A percentile compares a stretch with the other conserved stretches of the same genome.
Evolutionary conservation across 208 protist species (phyloP).

Genomic region (Jaenimonas drosophilae): DNA sequence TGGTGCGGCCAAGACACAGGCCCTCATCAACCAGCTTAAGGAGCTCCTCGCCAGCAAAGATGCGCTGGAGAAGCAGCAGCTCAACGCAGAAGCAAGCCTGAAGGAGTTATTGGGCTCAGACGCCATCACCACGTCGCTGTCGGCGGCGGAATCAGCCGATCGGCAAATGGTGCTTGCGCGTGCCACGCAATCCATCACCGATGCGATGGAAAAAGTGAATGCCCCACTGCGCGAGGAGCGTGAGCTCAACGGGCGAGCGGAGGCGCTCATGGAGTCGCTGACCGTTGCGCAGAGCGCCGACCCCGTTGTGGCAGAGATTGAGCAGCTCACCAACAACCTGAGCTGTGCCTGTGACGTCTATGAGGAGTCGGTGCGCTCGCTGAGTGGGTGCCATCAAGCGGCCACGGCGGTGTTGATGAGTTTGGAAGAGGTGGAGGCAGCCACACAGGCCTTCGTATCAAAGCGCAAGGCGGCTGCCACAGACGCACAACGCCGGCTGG

Average conservation of each 20-base stretch:
- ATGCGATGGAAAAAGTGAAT: conserved; percentile 51
- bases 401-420: not conserved
- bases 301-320: conserved; percentile 47
- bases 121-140: conserved; percentile 45
- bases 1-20: conserved; percentile 43
- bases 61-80: conserved; percentile 24
- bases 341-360: conserved; percentile 54
- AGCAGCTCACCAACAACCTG: conserved; percentile 68
- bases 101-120: conserved; percentile 65
- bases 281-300: conserved; percentile 60
- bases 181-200: conserved; percentile 34
- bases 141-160: conserved; percentile 42
- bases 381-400: not conserved
- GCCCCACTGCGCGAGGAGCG: conserved; percentile 25
- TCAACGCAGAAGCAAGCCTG: conserved; percentile 22
- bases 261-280: conserved; percentile 39
- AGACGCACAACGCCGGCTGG: conserved; percentile 37
- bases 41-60: conserved; percentile 30
- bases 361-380: conserved; percentile 11
- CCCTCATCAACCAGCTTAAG: conserved; percentile 38
- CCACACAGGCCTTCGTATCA: conserved; percentile 49
- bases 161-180: conserved; percentile 37
- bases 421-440: conserved; percentile 29
- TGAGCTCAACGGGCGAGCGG: conserved; percentile 22
- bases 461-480: conserved; percentile 49